These are phyloP conservation scores for Solioccasus polychromus DNA, from an alignment of 768 basidiomycete species.

Conservation along the genomic window DNA sequence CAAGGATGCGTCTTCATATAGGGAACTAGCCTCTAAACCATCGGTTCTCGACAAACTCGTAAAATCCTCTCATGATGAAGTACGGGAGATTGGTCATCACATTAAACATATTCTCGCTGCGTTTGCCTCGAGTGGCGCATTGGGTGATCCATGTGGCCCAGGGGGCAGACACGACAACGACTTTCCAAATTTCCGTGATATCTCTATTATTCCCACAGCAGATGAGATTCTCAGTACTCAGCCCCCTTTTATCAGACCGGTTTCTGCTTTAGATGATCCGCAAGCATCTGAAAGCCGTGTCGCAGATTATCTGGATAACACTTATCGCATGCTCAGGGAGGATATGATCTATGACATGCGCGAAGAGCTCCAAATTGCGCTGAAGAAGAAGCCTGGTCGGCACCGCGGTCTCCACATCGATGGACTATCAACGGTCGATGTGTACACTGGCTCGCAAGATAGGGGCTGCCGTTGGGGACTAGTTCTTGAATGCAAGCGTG, in stretches of 20 bases:
- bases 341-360: slow-evolving; percentile 61
- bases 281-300: slow-evolving; percentile 36
- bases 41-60: slow-evolving; percentile 25
- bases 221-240: slow-evolving; percentile 52
- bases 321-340: slow-evolving; percentile 63
- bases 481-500: slow-evolving; percentile 33
- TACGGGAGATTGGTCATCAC: slow-evolving; percentile 37
- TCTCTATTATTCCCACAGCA: slow-evolving; percentile 62
- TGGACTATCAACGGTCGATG: slow-evolving; percentile 36
- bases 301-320: slow-evolving; percentile 58
- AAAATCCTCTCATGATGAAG: slow-evolving; percentile 23
- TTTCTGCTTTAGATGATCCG: slow-evolving; percentile 43
- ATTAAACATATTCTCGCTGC: slow-evolving; percentile 40
- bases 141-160: slow-evolving; percentile 33
- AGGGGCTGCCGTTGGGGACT: slow-evolving; percentile 42
- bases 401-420: slow-evolving; percentile 40
- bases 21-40: slow-evolving; percentile 35
- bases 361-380: slow-evolving; percentile 51
- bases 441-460: slow-evolving; percentile 35
- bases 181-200: slow-evolving; percentile 53
- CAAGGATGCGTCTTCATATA: slow-evolving; percentile 35
- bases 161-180: slow-evolving; percentile 77
- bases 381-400: slow-evolving; percentile 40
- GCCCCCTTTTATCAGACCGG: slow-evolving; percentile 51
- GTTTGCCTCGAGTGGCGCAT: slow-evolving; percentile 20